Percentiles rank a stretch among this genome's conserved stretches.
phyloP scores from a whole-genome alignment of 495 filamentous ascomycete species.

The Niebla homalea region DNA sequence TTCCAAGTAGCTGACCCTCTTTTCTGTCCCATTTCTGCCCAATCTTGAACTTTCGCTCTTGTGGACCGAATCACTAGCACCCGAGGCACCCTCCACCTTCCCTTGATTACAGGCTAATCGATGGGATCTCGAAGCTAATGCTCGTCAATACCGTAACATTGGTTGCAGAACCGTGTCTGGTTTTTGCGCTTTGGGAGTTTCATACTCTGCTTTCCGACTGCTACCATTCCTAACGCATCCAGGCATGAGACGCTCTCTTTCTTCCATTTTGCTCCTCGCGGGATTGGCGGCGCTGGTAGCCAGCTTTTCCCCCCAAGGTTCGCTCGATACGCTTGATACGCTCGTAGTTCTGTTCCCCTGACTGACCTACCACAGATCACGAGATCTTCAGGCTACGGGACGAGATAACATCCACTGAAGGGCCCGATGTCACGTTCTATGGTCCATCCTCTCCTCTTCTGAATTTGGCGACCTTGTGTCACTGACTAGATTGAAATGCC shows the following conservation, averaged over 20 bases:
- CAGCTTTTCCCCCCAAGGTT: conserved; percentile 4
- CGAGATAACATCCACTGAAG: conserved; percentile 67
- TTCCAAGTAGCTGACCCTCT: too few species aligned
- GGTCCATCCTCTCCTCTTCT: conserved; percentile 23
- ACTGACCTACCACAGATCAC: conserved; percentile 48
- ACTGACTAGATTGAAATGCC: neutral
- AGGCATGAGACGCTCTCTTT: conserved; percentile 6
- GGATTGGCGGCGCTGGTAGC: conserved; percentile 4
- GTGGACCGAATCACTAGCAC: too few species aligned
- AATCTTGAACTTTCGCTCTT: neutral
- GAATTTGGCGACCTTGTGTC: neutral
- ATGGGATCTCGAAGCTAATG: too few species aligned
- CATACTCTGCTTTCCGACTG: too few species aligned
- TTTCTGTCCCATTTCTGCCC: too few species aligned
- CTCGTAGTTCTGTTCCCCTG: neutral
- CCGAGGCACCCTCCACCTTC: too few species aligned
- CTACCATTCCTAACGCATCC: too few species aligned
- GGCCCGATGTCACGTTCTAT: conserved; percentile 80
- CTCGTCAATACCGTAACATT: too few species aligned
- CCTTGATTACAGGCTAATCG: too few species aligned
- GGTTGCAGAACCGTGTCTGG: too few species aligned
- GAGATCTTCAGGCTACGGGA: conserved; percentile 93
- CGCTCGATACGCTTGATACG: too few species aligned
- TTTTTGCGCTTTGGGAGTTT: too few species aligned
- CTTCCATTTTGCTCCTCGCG: conserved; percentile 1